Evolutionary conservation across 2,329 filamentous ascomycete species (phyloP), one percentile per base, ranked within the genome.

Genomic region (Cytospora schulzeri): DNA sequence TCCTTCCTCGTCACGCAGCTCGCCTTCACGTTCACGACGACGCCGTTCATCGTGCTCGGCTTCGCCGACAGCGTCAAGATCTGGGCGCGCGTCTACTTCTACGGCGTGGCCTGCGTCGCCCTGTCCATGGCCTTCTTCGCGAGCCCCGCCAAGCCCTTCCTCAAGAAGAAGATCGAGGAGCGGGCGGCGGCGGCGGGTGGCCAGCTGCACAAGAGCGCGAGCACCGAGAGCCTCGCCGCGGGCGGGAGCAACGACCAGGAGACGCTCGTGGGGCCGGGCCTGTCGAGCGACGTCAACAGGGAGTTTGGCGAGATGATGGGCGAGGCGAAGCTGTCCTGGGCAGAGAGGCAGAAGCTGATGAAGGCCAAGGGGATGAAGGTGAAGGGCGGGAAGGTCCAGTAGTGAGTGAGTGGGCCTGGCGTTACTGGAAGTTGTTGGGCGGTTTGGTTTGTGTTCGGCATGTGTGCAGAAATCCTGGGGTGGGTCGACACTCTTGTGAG

Each of bases 1-100:
- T 91, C 90, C 64, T 91, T 86, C 77, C 60, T 96, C 29, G 81
- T 86, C 15, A 97, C 93, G 0, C 93, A 97, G 75, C 74, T 89
- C n/a, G 86, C 87, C 2, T 93, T 98, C 76, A 89, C 89, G 55
- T 99, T 96, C 76, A 86, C 87, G 60, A 91, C 89, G 0, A 84
- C 89, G 0, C 95, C 95, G 0, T 99, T 99, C 77, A 85, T 97
- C 53, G 81, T 97, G 48, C 88, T 99, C 28, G 83, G 82, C 26
- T 87, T 97, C 68, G 78, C 81, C 22, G 85, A 87, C 66, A 93
- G 90, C 12, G 76, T 96, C 51, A 79, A 82, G 2, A 89, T 91
- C 64, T 99, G 95, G 95, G 79, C 86, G 0, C 87, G 91, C 51
- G 91, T 97, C 41, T 95, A 97, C 78, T 98, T 93, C 79, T 99